Evolutionary conservation across 169 alveolate genomes (phyloP).

Genomic region (Plasmodium berghei): DNA sequence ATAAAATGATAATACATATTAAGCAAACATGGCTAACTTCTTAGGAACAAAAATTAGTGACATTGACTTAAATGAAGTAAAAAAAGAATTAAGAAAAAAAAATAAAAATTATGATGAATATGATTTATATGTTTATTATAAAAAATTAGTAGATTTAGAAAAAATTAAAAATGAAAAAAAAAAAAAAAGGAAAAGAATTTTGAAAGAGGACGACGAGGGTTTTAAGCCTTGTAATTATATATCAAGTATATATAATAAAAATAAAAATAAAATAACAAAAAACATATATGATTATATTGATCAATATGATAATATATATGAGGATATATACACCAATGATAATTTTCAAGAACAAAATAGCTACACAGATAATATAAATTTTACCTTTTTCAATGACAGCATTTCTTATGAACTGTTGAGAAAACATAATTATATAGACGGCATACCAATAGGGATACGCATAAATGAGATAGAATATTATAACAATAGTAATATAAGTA

Average conservation of each 20-base stretch:
- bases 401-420: constrained; percentile 48
- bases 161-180: constrained; percentile 33
- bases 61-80: constrained; percentile 37
- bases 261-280: constrained; percentile 21
- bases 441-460: constrained; percentile 45
- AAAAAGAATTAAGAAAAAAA: constrained; percentile 40
- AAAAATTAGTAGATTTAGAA: constrained; percentile 38
- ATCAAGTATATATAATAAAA: constrained; percentile 62
- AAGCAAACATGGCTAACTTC: constrained; percentile 31
- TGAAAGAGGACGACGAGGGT: constrained; percentile 12
- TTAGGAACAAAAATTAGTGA: constrained; percentile 57
- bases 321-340: constrained; percentile 46
- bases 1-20: too few relatives aligned
- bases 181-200: constrained; percentile 1
- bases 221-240: constrained; percentile 65
- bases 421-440: constrained; percentile 61
- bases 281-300: constrained; percentile 68
- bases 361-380: constrained; percentile 45
- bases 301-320: constrained; percentile 72
- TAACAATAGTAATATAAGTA: not conserved
- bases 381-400: constrained; percentile 71
- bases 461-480: constrained; percentile 15
- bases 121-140: constrained; percentile 73
- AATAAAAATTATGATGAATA: constrained; percentile 56
- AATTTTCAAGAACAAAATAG: constrained; percentile 6